Evolutionary conservation across 2,329 filamentous ascomycete species (phyloP), one percentile per base, ranked within the genome.

Genomic region (Diaporthe vexans): DNA sequence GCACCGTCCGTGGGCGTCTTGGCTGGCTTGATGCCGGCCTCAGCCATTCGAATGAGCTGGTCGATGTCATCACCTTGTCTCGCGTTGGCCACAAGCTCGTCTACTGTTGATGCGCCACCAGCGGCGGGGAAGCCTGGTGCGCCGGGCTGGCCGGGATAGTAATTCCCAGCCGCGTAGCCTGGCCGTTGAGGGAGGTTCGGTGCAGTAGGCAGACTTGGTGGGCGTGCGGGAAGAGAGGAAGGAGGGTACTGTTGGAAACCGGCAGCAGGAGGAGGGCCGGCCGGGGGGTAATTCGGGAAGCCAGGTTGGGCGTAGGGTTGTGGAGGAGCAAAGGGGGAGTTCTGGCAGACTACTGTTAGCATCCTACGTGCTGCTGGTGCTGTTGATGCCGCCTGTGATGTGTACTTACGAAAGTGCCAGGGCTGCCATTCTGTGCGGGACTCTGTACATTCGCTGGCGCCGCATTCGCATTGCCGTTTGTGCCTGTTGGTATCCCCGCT

Each of bases 11-110:
- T 71, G 8, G 73, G 70, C 19, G 75, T 76, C 80, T 82, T 85
- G 58, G 83, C 81, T 11, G 87, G 86, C 79, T 86, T 88, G 78
- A 91, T 89, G 63, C 90, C 89, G 9, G 89, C 89, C 81, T 92
- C 90, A 2, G 90, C 91, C 86, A 90, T 90, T 68, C 91, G 88
- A 77, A 92, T 92, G 77, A 92, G 82, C 79, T 91, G 86, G 80
- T 93, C 91, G 79, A 93, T 92, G 76, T 92, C 90, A 79, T 92
- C 91, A 71, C 88, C 88, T 51, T 84, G 84, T 73, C 84, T 81
- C 37, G 84, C 85, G 63, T 85, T 84, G 61, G 87, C 82, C 69
- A 86, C 83, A 58, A 88, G 82, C 77, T 89, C 86, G 78, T 89
- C 86, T 72, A 86, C 84, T 17, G 86, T 84, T 59, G 86, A 85